Conservation (phyloP, 1,284 basidiomycete species). For the Boletus subluridellus region DNA sequence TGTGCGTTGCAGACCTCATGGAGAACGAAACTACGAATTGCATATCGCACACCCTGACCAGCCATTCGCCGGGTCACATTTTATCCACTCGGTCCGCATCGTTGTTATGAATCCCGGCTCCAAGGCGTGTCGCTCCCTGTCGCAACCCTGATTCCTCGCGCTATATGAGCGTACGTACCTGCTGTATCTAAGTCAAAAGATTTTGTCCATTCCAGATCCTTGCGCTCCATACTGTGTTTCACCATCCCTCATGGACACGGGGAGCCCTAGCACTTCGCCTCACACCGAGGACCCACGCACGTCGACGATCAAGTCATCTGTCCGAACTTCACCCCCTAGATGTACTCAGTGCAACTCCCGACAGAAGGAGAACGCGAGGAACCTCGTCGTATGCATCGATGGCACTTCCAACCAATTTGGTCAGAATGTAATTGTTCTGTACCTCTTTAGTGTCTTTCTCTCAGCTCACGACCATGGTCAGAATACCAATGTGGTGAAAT, state of each 20-base stretch:
- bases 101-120: background rate
- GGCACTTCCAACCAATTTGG: slow-evolving; percentile 31
- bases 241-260: background rate
- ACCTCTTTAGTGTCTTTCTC: background rate
- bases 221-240: background rate
- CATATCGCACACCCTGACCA: slow-evolving; percentile 1
- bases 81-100: background rate
- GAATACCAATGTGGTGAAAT: slow-evolving; percentile 39
- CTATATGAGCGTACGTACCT: slow-evolving; percentile 4
- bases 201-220: background rate
- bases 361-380: slow-evolving; percentile 15
- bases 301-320: background rate
- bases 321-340: background rate
- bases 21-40: background rate
- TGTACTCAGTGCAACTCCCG: slow-evolving; percentile 17
- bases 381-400: slow-evolving; percentile 32
- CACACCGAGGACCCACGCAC: background rate
- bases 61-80: background rate
- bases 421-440: slow-evolving; percentile 16
- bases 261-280: background rate
- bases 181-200: background rate
- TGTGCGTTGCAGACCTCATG: slow-evolving; percentile 5
- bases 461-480: slow-evolving; percentile 16
- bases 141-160: background rate
- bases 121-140: background rate